phyloP scores from a whole-genome alignment of 2,329 filamentous ascomycete genomes.

The Nigrograna mackinnonii region DNA sequence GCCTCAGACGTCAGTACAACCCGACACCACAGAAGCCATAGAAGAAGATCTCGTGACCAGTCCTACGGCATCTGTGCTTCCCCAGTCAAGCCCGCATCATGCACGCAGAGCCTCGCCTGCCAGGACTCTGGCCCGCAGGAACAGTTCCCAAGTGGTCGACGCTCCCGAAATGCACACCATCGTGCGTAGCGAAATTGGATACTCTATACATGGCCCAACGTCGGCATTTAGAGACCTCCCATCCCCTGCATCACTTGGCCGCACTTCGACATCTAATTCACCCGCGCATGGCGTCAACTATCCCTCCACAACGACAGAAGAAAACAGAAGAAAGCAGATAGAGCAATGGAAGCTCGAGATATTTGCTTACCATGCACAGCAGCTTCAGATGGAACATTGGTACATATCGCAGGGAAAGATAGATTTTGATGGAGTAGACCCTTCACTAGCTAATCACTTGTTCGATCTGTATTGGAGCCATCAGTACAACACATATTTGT shows the following conservation, averaged over 20 bases:
- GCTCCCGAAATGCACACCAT: background rate
- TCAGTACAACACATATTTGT: conserved; percentile 2
- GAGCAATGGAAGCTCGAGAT: conserved; percentile 2
- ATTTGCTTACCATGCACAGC: background rate
- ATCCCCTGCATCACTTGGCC: background rate
- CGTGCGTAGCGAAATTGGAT: background rate
- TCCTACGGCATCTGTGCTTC: background rate
- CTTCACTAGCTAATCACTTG: background rate
- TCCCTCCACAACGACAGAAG: background rate
- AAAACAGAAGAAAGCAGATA: background rate
- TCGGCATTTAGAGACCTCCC: background rate
- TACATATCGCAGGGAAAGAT: background rate
- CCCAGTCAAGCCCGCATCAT: background rate
- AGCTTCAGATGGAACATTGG: conserved; percentile 1
- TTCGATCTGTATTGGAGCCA: background rate
- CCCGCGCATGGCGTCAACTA: background rate
- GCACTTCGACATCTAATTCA: background rate
- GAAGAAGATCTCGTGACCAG: background rate
- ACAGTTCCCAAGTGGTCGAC: background rate
- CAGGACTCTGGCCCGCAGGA: background rate
- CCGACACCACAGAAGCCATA: too few species aligned
- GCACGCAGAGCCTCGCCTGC: too few species aligned
- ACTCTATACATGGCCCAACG: background rate
- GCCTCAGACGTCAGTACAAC: too few species aligned
- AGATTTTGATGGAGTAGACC: background rate